Evolutionary conservation across 129 eudicot genomes (phyloP), one percentile per base, ranked within the genome.

Genomic region (Pseudognaphalium luteoalbum): DNA sequence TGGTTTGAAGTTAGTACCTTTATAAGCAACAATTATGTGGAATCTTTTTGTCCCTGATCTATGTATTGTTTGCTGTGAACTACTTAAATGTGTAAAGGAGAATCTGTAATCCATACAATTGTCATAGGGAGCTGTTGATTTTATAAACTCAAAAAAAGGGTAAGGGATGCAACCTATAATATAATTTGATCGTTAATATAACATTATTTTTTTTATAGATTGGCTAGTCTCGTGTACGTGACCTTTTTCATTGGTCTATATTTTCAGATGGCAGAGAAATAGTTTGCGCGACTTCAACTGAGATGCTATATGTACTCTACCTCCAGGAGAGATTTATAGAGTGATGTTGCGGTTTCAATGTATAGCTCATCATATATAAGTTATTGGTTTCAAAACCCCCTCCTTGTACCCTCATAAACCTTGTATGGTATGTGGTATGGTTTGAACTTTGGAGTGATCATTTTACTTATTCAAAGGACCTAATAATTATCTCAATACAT

Each of bases 181-280:
- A 59, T 59, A 4, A 14, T 59, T 7, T 60, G 29, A 6, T 66
- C 8, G 6, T 7, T 35, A 33, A 16, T n/a, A 19, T 25, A 4
- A 19, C 25, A 37, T 67, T 1, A 19, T 6, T 34, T 17, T 61
- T 73, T 21, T 42, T 30, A 63, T 28, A 10, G 19, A 25, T 61
- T 74, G 29, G 71, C 34, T 33, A 20, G 58, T 56, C 66, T 34
- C 32, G 3, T 34, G 52, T 52, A 32, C 5, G 3, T 65, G 59
- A 47, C 33, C 34, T 64, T 51, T 17, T 70, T 20, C 6, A 12
- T 12, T 14, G n/a, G 1, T 64, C 14, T 47, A 44, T 71, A 9
- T 0, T 80, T 73, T 74, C 74, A 80, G 83, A 80, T 74, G 37
- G 71, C 71, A 0, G 83, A 80, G 70, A 80, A 74, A 68, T 74